A percentile compares a stretch with the other conserved stretches of the same genome.
phyloP scores from a whole-genome alignment of 345 rosid species.

The Dipteronia sinensis region DNA sequence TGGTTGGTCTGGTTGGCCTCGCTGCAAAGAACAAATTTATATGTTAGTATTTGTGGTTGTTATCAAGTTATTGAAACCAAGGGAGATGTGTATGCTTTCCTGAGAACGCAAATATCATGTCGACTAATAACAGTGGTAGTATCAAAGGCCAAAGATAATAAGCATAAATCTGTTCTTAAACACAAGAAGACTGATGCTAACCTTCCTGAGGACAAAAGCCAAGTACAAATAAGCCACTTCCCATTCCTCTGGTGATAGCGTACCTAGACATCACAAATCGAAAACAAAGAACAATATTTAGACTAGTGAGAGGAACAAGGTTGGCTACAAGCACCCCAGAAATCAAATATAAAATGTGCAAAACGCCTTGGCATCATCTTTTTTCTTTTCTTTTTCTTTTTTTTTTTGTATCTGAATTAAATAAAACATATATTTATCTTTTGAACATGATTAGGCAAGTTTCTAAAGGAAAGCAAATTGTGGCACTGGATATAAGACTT shows the following conservation, averaged over 20 bases:
- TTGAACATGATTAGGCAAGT: background rate
- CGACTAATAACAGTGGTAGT: background rate
- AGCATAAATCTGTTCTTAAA: background rate
- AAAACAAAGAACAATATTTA: background rate
- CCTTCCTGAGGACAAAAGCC: conserved; percentile 89
- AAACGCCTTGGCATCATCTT: background rate
- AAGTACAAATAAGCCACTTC: conserved; percentile 89
- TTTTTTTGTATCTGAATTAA: background rate
- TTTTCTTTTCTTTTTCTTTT: background rate
- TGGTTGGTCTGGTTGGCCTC: conserved; percentile 70
- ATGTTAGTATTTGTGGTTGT: too few species aligned
- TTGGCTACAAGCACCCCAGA: background rate
- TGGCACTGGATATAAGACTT: conserved; percentile 26
- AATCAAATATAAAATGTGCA: background rate
- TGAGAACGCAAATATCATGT: background rate
- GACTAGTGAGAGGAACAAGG: background rate
- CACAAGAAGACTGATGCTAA: conserved; percentile 20
- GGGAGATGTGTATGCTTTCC: background rate
- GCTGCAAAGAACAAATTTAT: conserved; percentile 39
- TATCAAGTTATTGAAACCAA: background rate
- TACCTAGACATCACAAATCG: conserved; percentile 48
- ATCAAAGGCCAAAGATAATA: background rate
- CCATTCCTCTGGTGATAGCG: conserved; percentile 92
- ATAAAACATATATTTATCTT: background rate
- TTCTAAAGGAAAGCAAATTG: too few species aligned